phyloP scores from a whole-genome alignment of 2,329 filamentous ascomycete genomes.

The Verticillium isaacii region DNA sequence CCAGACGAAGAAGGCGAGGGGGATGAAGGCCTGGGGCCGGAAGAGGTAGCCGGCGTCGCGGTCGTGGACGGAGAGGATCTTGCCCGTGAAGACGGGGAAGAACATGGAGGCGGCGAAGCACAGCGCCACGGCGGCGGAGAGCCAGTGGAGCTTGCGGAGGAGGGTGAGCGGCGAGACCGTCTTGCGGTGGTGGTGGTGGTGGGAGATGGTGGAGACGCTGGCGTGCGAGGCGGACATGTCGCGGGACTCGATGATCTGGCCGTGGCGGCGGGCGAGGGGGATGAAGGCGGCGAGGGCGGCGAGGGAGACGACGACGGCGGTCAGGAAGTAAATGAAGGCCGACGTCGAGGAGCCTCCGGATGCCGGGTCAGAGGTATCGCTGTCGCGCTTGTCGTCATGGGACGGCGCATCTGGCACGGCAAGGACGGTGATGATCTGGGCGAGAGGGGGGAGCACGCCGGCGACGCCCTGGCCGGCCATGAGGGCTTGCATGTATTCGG shows the following conservation, averaged over 20 bases:
- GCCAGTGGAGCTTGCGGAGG: constrained; percentile 73
- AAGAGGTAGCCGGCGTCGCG: constrained; percentile 45
- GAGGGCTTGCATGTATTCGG: constrained; percentile 91
- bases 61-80: constrained; percentile 43
- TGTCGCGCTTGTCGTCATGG: constrained; percentile 24
- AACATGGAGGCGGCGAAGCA: constrained; percentile 88
- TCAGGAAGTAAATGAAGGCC: constrained; percentile 87
- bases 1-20: constrained; percentile 88
- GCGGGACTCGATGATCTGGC: constrained; percentile 44
- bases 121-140: constrained; percentile 70
- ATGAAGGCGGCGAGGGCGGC: constrained; percentile 68
- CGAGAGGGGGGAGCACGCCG: constrained; percentile 81
- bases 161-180: constrained; percentile 56
- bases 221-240: constrained; percentile 47
- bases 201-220: constrained; percentile 49
- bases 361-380: constrained; percentile 21
- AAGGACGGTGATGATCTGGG: constrained; percentile 81
- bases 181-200: constrained; percentile 40
- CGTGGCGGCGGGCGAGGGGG: constrained; percentile 62
- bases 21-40: constrained; percentile 75
- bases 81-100: constrained; percentile 85
- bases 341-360: constrained; percentile 46
- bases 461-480: constrained; percentile 94
- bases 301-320: constrained; percentile 72
- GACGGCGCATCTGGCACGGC: constrained; percentile 45